These are phyloP conservation scores for Scedosporium minutisporum DNA, from an alignment of 2,329 filamentous ascomycete genomes.

Conservation along the genomic window DNA sequence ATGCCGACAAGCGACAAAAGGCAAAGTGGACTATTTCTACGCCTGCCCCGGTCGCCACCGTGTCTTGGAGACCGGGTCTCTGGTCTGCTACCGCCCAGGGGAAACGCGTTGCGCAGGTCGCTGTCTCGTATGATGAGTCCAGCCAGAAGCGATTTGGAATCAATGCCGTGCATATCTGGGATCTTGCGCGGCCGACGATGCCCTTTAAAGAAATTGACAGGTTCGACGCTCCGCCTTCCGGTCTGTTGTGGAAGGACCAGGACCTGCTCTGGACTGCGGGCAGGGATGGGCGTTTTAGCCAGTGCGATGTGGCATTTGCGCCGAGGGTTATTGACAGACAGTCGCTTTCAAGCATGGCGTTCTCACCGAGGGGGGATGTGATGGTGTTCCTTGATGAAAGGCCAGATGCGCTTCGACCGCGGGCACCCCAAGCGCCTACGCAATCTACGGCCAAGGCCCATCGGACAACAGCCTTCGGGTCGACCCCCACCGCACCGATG, in stretches of 20 bases:
- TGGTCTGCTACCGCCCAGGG: constrained; percentile 57
- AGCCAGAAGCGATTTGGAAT: constrained; percentile 44
- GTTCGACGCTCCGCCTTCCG: constrained; percentile 47
- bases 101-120: constrained; percentile 50
- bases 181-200: constrained; percentile 56
- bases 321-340: constrained; percentile 54
- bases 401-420: constrained; percentile 17
- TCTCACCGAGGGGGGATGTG: constrained; percentile 49
- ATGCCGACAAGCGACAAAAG: constrained; percentile 54
- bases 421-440: constrained; percentile 24
- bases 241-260: constrained; percentile 53
- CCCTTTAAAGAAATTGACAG: constrained; percentile 57
- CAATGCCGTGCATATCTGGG: constrained; percentile 55
- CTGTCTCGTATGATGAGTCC: constrained; percentile 51
- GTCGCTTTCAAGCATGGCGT: constrained; percentile 50
- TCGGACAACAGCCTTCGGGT: constrained; percentile 33
- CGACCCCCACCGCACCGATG: constrained; percentile 38
- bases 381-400: constrained; percentile 55
- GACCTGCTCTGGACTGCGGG: constrained; percentile 59
- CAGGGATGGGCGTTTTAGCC: constrained; percentile 50
- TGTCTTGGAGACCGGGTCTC: constrained; percentile 54
- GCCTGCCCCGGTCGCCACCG: constrained; percentile 47
- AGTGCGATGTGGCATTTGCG: constrained; percentile 56
- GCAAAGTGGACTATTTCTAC: constrained; percentile 52
- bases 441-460: constrained; percentile 22